Conservation (phyloP, 2,329 filamentous ascomycete genomes). For the Septoria linicola region DNA sequence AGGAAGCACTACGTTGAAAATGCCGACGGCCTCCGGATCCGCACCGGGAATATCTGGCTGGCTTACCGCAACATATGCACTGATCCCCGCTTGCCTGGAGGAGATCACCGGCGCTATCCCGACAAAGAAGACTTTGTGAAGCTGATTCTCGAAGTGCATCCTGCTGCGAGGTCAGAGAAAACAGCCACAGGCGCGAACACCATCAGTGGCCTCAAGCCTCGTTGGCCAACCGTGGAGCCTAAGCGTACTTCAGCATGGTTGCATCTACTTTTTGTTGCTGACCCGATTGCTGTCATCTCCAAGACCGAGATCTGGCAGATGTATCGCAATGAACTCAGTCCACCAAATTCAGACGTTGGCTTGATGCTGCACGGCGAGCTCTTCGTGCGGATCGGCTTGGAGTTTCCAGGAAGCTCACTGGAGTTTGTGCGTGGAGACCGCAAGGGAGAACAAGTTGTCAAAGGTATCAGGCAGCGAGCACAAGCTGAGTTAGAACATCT, state of each 20-base stretch:
- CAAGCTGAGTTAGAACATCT: not conserved
- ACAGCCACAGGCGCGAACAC: not conserved
- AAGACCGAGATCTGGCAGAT: not conserved
- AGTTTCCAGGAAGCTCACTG: not conserved
- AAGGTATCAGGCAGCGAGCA: not conserved
- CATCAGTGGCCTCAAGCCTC: not conserved
- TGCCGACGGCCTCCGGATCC: not conserved
- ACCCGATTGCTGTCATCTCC: not conserved
- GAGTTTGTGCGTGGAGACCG: not conserved
- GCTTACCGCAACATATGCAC: not conserved
- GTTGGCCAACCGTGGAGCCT: not conserved
- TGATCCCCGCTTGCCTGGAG: not conserved
- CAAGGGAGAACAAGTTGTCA: not conserved
- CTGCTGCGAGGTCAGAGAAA: not conserved
- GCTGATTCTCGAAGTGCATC: not conserved
- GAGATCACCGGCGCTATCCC: not conserved
- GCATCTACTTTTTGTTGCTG: not conserved
- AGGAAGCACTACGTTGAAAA: conserved; percentile 1
- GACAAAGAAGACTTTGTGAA: not conserved
- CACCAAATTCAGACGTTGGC: not conserved
- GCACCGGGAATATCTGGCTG: not conserved
- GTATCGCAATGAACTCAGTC: not conserved
- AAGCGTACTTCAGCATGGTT: not conserved
- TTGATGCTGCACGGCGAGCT: not conserved
- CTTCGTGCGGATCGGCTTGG: not conserved